These are phyloP conservation scores for Solanum etuberosum DNA, from an alignment of 257 asterid genomes.

Conservation along the genomic window DNA sequence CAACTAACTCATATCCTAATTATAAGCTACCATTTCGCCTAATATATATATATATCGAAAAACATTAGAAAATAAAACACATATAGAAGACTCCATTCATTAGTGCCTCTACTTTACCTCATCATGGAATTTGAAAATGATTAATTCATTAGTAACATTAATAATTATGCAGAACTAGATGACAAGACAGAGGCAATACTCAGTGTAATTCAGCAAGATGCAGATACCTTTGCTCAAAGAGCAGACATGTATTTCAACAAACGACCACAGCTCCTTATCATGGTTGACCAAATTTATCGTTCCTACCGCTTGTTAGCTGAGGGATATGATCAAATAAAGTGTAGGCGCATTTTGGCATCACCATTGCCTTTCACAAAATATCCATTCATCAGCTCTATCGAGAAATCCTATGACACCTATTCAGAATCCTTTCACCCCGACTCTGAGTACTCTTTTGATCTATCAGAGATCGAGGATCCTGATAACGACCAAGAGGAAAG, in stretches of 20 bases:
- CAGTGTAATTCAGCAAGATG: slow-evolving; percentile 64
- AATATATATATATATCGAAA: no score
- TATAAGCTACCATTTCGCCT: no score
- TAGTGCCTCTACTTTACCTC: no score
- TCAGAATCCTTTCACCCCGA: slow-evolving; percentile 78
- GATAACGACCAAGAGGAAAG: slow-evolving; percentile 26
- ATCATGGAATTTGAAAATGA: not conserved
- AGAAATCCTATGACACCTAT: slow-evolving; percentile 59
- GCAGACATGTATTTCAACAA: slow-evolving; percentile 84
- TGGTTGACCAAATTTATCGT: slow-evolving; percentile 67
- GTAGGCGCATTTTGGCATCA: slow-evolving; percentile 33
- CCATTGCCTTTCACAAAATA: slow-evolving; percentile 38
- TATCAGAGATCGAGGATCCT: slow-evolving; percentile 80
- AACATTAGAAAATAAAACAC: no score
- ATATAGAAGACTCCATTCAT: no score
- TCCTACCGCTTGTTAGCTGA: slow-evolving; percentile 71
- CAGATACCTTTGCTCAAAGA: slow-evolving; percentile 75
- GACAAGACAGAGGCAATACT: slow-evolving; percentile 53
- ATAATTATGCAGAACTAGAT: not conserved
- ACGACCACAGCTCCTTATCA: slow-evolving; percentile 70
- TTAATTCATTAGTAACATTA: not conserved
- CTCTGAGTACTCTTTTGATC: slow-evolving; percentile 29
- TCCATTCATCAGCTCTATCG: slow-evolving; percentile 28
- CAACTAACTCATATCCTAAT: no score
- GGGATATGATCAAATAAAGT: slow-evolving; percentile 47